phyloP scores from a whole-genome alignment of 2,329 filamentous ascomycete species.

The Decorospora gaudefroyi region DNA sequence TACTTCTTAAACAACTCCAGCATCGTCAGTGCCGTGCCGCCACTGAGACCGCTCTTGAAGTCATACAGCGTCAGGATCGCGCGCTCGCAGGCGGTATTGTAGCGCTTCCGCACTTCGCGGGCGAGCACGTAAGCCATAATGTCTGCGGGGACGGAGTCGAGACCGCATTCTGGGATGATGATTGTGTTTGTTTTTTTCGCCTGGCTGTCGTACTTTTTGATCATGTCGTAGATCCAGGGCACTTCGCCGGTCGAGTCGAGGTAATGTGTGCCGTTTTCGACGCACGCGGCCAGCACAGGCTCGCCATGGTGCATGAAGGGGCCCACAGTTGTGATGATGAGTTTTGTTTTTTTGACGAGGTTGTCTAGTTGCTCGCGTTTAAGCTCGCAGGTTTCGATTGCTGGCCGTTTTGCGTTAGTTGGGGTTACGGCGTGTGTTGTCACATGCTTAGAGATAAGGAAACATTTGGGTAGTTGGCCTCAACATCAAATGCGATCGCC shows the following conservation, averaged over 20 bases:
- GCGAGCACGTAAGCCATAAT: constrained; percentile 60
- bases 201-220: constrained; percentile 63
- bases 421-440: not conserved
- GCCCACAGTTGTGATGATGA: constrained; percentile 65
- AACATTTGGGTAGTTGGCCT: no score
- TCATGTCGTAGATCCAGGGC: constrained; percentile 66
- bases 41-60: constrained; percentile 55
- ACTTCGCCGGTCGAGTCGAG: constrained; percentile 68
- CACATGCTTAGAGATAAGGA: not conserved
- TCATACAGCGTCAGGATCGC: constrained; percentile 60
- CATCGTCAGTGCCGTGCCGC: constrained; percentile 67
- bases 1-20: constrained; percentile 60
- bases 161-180: constrained; percentile 62
- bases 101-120: constrained; percentile 57
- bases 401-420: constrained; percentile 29
- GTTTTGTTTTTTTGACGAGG: constrained; percentile 60
- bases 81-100: constrained; percentile 56
- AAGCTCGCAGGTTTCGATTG: constrained; percentile 49
- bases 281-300: constrained; percentile 67
- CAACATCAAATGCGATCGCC: not conserved
- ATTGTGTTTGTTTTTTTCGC: constrained; percentile 65
- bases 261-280: constrained; percentile 68
- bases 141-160: constrained; percentile 66
- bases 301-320: constrained; percentile 68
- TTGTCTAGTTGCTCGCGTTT: constrained; percentile 56